Evolutionary conservation across 768 basidiomycete species (phyloP).

Genomic region (Podaxis carcinomalis): DNA sequence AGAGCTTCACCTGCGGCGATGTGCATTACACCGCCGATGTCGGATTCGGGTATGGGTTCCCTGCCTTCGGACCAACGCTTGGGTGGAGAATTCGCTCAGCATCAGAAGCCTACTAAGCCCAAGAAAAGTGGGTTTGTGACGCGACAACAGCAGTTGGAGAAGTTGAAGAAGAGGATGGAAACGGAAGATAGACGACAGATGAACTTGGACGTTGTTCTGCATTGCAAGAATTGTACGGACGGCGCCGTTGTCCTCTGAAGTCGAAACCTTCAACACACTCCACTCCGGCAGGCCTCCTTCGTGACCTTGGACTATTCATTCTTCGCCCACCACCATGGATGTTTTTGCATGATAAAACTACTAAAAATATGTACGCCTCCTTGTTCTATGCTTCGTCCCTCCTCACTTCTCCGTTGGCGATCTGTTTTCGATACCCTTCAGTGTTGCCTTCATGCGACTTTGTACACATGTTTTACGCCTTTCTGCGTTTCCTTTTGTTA

Average conservation of each 20-base stretch:
- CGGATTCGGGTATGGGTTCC: neutral
- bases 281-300: slow-evolving; percentile 15
- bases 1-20: slow-evolving; percentile 9
- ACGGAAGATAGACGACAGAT: slow-evolving; percentile 27
- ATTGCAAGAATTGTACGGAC: slow-evolving; percentile 36
- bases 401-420: slow-evolving; percentile 12
- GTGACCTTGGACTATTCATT: slow-evolving; percentile 15
- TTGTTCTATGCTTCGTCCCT: neutral
- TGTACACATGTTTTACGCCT: slow-evolving; percentile 4
- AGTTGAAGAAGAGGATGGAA: slow-evolving; percentile 52
- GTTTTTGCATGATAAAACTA: slow-evolving; percentile 7
- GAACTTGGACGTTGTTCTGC: slow-evolving; percentile 23
- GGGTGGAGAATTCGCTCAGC: slow-evolving; percentile 4
- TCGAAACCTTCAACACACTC: slow-evolving; percentile 14
- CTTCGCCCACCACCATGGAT: neutral
- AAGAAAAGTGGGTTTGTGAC: slow-evolving; percentile 45
- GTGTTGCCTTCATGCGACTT: neutral
- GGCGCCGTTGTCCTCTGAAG: slow-evolving; percentile 37
- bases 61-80: neutral
- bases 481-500: neutral
- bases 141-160: slow-evolving; percentile 63
- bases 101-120: neutral
- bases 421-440: neutral
- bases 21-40: neutral
- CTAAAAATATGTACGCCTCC: slow-evolving; percentile 1